Conservation (phyloP, 208 protist genomes). For the Sergeia podlipaevii region DNA sequence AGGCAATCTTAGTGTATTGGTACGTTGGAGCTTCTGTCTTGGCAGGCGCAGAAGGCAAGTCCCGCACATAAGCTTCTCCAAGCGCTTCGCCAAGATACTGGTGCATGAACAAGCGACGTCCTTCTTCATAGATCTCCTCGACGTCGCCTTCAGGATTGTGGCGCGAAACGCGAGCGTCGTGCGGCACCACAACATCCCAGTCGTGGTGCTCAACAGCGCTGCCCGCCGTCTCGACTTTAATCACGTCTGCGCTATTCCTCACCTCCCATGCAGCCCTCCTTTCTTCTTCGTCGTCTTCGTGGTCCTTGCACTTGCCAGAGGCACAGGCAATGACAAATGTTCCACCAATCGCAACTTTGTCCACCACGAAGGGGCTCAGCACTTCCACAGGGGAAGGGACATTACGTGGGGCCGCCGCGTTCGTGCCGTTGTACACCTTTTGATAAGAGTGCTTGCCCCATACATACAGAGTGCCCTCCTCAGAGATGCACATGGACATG, state of each 20-base stretch:
- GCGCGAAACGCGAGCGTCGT: constrained; percentile 43
- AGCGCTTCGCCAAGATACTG: constrained; percentile 52
- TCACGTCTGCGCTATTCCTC: background rate
- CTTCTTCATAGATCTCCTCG: constrained; percentile 44
- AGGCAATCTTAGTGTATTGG: constrained; percentile 30
- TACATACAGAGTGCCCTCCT: constrained; percentile 51
- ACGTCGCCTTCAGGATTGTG: constrained; percentile 23
- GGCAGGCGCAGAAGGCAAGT: constrained; percentile 35
- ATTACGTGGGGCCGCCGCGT: constrained; percentile 17
- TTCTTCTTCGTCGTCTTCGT: background rate
- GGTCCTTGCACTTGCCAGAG: background rate
- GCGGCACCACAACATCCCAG: constrained; percentile 77
- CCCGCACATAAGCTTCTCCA: constrained; percentile 28
- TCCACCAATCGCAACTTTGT: constrained; percentile 36
- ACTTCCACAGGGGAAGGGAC: constrained; percentile 23
- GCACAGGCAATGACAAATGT: constrained; percentile 59
- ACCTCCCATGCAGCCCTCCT: background rate
- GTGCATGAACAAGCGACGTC: constrained; percentile 34
- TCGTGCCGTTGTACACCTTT: constrained; percentile 52
- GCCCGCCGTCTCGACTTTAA: background rate
- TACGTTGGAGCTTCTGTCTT: constrained; percentile 22
- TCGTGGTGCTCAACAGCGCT: background rate
- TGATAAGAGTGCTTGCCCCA: constrained; percentile 68
- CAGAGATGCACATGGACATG: constrained; percentile 24
- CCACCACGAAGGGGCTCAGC: constrained; percentile 28